phyloP scores from a whole-genome alignment of 106 monocot species.

The Platanthera guangdongensis region DNA sequence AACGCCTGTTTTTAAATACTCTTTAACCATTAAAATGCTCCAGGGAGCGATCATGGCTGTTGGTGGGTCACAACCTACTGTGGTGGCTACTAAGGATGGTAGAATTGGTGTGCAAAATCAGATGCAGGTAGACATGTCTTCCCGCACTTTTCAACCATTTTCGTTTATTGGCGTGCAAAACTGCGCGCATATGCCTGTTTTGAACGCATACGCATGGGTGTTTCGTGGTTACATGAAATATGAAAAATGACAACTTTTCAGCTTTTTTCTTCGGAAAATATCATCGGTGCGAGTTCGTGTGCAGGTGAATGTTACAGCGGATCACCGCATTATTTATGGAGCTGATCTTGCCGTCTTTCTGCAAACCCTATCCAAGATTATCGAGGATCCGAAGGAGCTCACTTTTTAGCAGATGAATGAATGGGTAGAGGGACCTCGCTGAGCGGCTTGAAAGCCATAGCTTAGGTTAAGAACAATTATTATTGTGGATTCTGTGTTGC shows the following conservation, averaged over 20 bases:
- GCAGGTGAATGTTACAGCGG: slow-evolving; percentile 88
- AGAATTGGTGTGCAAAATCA: slow-evolving; percentile 72
- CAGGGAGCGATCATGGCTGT: slow-evolving; percentile 96
- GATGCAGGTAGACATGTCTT: slow-evolving; percentile 66
- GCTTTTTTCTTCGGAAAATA: slow-evolving; percentile 6
- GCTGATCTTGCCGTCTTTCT: slow-evolving; percentile 80
- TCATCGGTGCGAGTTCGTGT: background rate
- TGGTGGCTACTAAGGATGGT: slow-evolving; percentile 67
- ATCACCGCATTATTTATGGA: slow-evolving; percentile 76
- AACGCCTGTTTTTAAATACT: slow-evolving; percentile 12
- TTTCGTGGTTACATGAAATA: background rate
- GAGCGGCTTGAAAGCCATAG: too few species aligned
- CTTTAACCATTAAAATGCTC: slow-evolving; percentile 2
- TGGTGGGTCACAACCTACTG: slow-evolving; percentile 62
- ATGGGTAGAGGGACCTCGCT: too few species aligned
- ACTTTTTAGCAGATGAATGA: slow-evolving; percentile 25
- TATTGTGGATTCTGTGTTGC: too few species aligned
- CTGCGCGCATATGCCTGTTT: background rate
- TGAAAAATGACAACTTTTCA: background rate
- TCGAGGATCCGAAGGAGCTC: slow-evolving; percentile 77
- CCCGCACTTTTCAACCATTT: too few species aligned
- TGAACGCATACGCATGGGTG: too few species aligned
- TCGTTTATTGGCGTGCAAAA: too few species aligned
- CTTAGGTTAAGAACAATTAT: too few species aligned
- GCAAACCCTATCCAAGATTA: slow-evolving; percentile 65